A percentile compares a stretch with the other conserved stretches of the same genome.
These are phyloP conservation scores for Hyparrhenia diplandra DNA, from an alignment of 176 grass and related monocot genomes.

Conservation along the genomic window DNA sequence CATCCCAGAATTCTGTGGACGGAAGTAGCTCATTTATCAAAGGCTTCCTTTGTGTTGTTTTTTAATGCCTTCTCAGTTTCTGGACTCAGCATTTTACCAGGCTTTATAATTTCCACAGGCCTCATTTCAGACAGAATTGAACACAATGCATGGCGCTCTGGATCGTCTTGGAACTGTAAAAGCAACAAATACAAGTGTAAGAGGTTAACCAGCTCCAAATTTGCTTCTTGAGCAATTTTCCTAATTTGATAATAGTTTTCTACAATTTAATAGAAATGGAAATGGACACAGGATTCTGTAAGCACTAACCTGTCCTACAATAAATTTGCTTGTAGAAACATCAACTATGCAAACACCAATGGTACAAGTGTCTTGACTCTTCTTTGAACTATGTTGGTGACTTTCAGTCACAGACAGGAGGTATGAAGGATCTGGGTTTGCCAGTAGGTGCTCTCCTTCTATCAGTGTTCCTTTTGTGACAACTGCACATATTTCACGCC, in stretches of 20 bases:
- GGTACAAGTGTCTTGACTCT: conserved; percentile 35
- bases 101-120: conserved; percentile 91
- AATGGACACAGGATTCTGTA: background rate
- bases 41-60: conserved; percentile 75
- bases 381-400: conserved; percentile 38
- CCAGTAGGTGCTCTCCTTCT: conserved; percentile 75
- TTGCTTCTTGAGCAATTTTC: background rate
- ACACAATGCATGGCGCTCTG: conserved; percentile 72
- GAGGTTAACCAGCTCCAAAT: conserved; percentile 21
- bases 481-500: conserved; percentile 91
- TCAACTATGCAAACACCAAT: conserved; percentile 90
- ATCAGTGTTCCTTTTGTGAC: conserved; percentile 90
- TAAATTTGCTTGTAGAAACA: conserved; percentile 97
- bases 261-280: conserved; percentile 11
- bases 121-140: conserved; percentile 89
- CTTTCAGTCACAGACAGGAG: conserved; percentile 78
- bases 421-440: conserved; percentile 82
- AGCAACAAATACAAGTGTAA: conserved; percentile 23
- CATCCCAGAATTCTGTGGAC: conserved; percentile 77
- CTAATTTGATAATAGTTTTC: conserved; percentile 12
- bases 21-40: conserved; percentile 78
- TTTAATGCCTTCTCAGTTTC: conserved; percentile 83
- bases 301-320: conserved; percentile 79
- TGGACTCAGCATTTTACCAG: conserved; percentile 58
- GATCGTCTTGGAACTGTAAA: conserved; percentile 81